Evolutionary conservation across 2,329 filamentous ascomycete genomes (phyloP), one percentile per base, ranked within the genome.

Genomic region (Cordyceps javanica): DNA sequence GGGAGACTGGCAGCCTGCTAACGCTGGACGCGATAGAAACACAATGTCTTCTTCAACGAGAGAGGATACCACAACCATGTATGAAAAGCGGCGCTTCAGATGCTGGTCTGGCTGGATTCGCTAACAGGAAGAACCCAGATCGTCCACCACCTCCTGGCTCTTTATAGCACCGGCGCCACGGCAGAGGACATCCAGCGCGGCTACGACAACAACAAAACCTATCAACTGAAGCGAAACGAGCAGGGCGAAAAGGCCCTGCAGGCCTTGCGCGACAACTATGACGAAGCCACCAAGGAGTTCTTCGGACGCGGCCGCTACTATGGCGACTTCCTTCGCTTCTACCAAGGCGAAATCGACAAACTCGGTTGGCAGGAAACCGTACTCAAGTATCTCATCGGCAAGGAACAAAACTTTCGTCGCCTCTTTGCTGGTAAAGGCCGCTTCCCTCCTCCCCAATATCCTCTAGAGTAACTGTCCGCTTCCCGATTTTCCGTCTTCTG

Each of bases 41-140:
- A 91, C 64, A 89, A 96, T 67, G 87, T 91, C 59, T 95, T 87
- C 73, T 96, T 91, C 77, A 95, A 94, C 60, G 60, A 79, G 0
- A 67, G 71, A 2, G 87, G 88, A 0, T 95, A 88, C 61, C 92
- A 97, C 67, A 90, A 96, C 69, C 91, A 96, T 66, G 90, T 80
- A 73, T n/a, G n/a, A 65, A 69, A 59, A 2, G 2, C 13, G n/a
- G 5, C 28, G 14, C 11, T 11, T 21, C 14, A 8, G 16, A 9
- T 10, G 6, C 16, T 32, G 7, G 7, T 16, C 5, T 21, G 5
- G 19, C 38, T 19, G 6, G 34, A 48, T 32, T 46, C 65, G 53
- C 66, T 55, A 50, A 25, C 46, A n/a, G 1, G 19, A 9, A n/a
- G n/a, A n/a, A 3, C 13, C 5, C 39, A 82, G 80, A 77, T 94